Percentiles rank a stretch among this genome's conserved stretches.
Conservation (phyloP, 1,139 yeast genomes). For the Hansenula lynferdii region DNA sequence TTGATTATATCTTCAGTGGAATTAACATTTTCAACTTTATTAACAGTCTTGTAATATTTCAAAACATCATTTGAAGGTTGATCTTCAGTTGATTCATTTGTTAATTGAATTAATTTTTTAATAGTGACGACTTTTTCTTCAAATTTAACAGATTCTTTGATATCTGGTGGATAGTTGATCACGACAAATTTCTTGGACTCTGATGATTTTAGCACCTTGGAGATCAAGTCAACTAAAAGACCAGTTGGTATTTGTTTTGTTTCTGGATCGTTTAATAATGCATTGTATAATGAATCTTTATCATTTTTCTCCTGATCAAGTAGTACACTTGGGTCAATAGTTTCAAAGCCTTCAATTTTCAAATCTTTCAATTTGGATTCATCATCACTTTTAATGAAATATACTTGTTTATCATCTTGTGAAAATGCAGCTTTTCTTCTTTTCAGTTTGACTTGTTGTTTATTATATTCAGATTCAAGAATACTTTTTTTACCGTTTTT, state of each 20-base stretch:
- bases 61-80: constrained; percentile 37
- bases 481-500: constrained; percentile 27
- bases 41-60: constrained; percentile 55
- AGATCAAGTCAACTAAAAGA: constrained; percentile 49
- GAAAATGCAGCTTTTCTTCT: constrained; percentile 17
- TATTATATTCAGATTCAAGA: constrained; percentile 21
- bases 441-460: constrained; percentile 21
- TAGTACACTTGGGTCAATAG: constrained; percentile 17
- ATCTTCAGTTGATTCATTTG: constrained; percentile 21
- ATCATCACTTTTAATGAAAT: constrained; percentile 9
- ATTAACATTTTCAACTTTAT: constrained; percentile 28
- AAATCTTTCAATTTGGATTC: constrained; percentile 3
- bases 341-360: constrained; percentile 7
- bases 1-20: constrained; percentile 16
- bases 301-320: constrained; percentile 15
- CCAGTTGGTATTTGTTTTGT: constrained; percentile 46
- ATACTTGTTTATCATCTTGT: constrained; percentile 18
- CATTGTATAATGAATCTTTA: constrained; percentile 33
- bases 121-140: constrained; percentile 33
- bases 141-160: constrained; percentile 51
- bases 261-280: constrained; percentile 26
- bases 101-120: constrained; percentile 26
- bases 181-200: constrained; percentile 39
- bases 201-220: constrained; percentile 33
- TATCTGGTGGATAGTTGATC: constrained; percentile 51